phyloP scores from a whole-genome alignment of 148 eudicot species.

The Fallopia convolvulus region DNA sequence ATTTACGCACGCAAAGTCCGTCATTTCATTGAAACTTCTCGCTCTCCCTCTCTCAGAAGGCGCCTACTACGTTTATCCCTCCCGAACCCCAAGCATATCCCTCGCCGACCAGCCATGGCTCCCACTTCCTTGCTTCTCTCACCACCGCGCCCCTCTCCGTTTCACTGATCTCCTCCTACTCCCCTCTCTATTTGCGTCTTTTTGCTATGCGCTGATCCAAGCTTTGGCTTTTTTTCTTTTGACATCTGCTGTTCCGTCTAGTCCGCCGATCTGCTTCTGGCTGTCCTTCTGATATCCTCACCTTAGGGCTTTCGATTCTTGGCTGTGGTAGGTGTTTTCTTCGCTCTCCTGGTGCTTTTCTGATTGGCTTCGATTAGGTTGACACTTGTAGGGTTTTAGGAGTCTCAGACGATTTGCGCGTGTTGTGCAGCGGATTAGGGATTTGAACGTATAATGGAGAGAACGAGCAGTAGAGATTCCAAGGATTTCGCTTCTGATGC shows the following conservation, averaged over 20 bases:
- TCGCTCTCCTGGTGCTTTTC: neutral
- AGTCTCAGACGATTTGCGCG: neutral
- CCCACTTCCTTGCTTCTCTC: neutral
- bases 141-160: neutral
- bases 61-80: neutral
- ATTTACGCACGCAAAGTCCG: conserved; percentile 11
- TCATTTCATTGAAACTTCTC: conserved; percentile 6
- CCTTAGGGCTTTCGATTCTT: neutral
- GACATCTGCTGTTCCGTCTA: neutral
- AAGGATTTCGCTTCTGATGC: conserved; percentile 7
- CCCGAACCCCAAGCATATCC: neutral
- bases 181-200: neutral
- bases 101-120: conserved; percentile 9
- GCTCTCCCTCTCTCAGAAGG: neutral
- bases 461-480: conserved; percentile 11
- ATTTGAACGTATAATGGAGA: conserved; percentile 4
- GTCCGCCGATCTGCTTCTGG: neutral
- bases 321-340: neutral
- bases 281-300: neutral
- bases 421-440: neutral
- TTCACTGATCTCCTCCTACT: neutral
- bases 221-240: neutral
- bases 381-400: neutral
- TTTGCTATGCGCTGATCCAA: neutral
- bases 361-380: neutral